Conservation (phyloP, 352 stramenopile genomes). For the Globisporangium megalacanthum region DNA sequence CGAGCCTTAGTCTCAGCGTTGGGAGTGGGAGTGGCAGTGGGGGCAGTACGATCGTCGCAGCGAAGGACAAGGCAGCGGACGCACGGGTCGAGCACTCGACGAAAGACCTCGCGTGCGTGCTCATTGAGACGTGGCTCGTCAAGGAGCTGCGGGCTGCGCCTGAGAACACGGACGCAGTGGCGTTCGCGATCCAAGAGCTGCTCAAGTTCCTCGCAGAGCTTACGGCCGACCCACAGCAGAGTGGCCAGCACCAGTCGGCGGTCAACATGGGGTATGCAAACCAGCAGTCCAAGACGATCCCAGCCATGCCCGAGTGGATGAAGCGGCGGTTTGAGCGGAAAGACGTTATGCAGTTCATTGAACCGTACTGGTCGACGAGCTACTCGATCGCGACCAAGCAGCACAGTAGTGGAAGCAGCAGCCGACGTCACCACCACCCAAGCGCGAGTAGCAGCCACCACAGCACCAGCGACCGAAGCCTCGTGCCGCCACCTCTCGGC, state of each 20-base stretch:
- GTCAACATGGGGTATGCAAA: slow-evolving; percentile 9
- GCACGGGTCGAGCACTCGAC: slow-evolving; percentile 58
- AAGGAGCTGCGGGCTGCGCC: slow-evolving; percentile 81
- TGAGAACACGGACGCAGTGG: slow-evolving; percentile 76
- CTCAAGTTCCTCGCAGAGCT: slow-evolving; percentile 76
- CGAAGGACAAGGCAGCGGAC: slow-evolving; percentile 32
- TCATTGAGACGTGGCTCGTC: slow-evolving; percentile 80
- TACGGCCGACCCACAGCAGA: slow-evolving; percentile 67
- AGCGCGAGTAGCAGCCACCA: too few relatives aligned
- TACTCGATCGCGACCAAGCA: slow-evolving; percentile 42
- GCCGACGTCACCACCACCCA: not conserved
- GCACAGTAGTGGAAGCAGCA: slow-evolving; percentile 9
- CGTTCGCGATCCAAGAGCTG: slow-evolving; percentile 83
- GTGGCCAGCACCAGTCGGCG: slow-evolving; percentile 34
- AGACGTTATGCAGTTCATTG: slow-evolving; percentile 82
- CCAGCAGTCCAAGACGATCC: slow-evolving; percentile 9
- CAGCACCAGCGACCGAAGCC: slow-evolving; percentile 10
- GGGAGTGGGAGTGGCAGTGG: slow-evolving; percentile 2
- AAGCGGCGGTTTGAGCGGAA: slow-evolving; percentile 79
- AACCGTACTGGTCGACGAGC: slow-evolving; percentile 87
- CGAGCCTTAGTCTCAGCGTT: not conserved
- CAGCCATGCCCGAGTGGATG: slow-evolving; percentile 78
- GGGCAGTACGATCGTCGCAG: slow-evolving; percentile 7
- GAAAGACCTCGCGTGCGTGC: slow-evolving; percentile 74
- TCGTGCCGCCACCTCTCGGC: slow-evolving; percentile 4